Percentiles rank a stretch among this genome's conserved stretches.
These are phyloP conservation scores for Leccinum solheimii DNA, from an alignment of 1,284 basidiomycete genomes.

Conservation along the genomic window DNA sequence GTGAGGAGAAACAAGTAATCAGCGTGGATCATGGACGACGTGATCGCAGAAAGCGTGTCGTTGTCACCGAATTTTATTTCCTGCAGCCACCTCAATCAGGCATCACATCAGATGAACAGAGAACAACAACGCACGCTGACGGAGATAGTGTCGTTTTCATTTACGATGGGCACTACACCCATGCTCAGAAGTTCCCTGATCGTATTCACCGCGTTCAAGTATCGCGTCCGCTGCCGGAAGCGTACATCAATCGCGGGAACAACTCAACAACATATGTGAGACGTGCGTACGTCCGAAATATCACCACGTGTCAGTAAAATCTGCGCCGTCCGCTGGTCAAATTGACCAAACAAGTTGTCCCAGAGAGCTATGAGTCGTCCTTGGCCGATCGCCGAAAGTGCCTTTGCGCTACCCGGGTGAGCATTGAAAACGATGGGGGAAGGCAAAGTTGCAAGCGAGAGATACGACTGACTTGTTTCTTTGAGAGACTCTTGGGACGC, in stretches of 20 bases:
- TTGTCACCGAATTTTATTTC: constrained; percentile 99
- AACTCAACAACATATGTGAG: neutral
- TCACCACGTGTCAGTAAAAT: constrained; percentile 93
- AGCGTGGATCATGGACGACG: constrained; percentile 95
- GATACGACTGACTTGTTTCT: constrained; percentile 73
- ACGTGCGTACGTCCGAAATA: constrained; percentile 87
- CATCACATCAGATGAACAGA: neutral
- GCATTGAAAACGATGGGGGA: neutral
- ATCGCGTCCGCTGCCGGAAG: constrained; percentile 74
- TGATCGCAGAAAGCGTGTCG: constrained; percentile 96
- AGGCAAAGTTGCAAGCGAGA: neutral
- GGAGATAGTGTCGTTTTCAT: constrained; percentile 95
- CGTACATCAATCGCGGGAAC: constrained; percentile 2
- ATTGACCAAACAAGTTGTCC: constrained; percentile 93
- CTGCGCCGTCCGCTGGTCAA: constrained; percentile 95
- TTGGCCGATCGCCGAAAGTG: constrained; percentile 95
- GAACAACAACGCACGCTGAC: constrained; percentile 72
- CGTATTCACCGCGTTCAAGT: constrained; percentile 93
- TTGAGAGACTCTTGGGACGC: constrained; percentile 81
- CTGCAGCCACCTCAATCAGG: constrained; percentile 39
- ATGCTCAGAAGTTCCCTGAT: constrained; percentile 85
- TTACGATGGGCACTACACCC: constrained; percentile 93
- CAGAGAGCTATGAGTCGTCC: constrained; percentile 93
- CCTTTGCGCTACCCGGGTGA: constrained; percentile 48
- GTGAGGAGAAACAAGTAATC: constrained; percentile 97